These are phyloP conservation scores for Hericium rajendrae DNA, from an alignment of 768 basidiomycete species.

Conservation along the genomic window DNA sequence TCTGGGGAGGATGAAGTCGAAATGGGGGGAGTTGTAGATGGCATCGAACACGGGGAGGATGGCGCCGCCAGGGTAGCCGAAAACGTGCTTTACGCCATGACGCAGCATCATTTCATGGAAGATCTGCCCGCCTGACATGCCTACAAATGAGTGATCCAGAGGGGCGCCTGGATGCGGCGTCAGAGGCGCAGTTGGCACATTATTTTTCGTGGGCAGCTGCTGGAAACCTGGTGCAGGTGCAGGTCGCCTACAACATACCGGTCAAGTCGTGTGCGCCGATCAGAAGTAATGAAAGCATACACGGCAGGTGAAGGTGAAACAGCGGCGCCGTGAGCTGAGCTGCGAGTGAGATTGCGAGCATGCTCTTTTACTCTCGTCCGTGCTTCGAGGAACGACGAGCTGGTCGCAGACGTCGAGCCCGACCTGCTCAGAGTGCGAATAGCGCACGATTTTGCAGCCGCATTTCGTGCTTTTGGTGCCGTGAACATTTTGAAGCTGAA, in stretches of 20 bases:
- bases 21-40: constrained; percentile 92
- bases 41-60: constrained; percentile 99
- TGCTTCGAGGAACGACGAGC: constrained; percentile 59
- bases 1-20: constrained; percentile 90
- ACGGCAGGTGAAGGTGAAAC: constrained; percentile 52
- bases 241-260: constrained; percentile 40
- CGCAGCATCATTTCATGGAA: constrained; percentile 99
- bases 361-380: constrained; percentile 74
- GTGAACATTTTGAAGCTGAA: constrained; percentile 29
- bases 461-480: constrained; percentile 33
- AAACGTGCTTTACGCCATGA: constrained; percentile 91
- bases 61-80: constrained; percentile 96
- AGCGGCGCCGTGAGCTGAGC: constrained; percentile 48
- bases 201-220: constrained; percentile 34
- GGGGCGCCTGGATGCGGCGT: constrained; percentile 34
- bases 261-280: neutral
- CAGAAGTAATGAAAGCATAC: constrained; percentile 30
- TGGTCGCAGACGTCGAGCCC: constrained; percentile 39
- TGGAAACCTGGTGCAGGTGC: constrained; percentile 48
- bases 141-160: constrained; percentile 81
- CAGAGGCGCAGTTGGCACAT: constrained; percentile 26
- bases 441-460: constrained; percentile 27
- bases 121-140: constrained; percentile 92
- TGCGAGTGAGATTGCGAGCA: constrained; percentile 65
- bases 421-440: constrained; percentile 34